Base-by-base conservation (phyloP, 805 yeast genomes). In the Barnettozyma californica region DNA sequence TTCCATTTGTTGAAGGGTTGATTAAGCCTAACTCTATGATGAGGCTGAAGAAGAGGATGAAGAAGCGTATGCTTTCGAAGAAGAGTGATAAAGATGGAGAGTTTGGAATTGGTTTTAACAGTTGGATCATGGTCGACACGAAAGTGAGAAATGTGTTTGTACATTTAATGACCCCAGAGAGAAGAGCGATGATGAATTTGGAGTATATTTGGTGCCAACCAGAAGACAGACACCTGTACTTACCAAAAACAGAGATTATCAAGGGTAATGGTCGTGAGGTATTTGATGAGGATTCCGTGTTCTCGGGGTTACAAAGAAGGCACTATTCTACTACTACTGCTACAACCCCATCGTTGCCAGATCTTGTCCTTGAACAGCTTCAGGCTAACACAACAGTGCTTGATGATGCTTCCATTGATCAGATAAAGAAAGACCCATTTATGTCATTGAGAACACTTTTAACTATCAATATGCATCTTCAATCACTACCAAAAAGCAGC, bases 41-140 rank as follows among this genome's bases (percentile, higher is more conserved):
- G 41, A 74, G 73, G 49, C 70, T 71, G 48, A 75, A 71, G 49
- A 75, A 78, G 46, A 67, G 87, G 50, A 61, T 81, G 50, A 73
- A 72, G 36, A 76, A 75, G 62, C 66, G 61, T 39, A 81, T 83
- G 35, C 69, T 79, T 47, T 81, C 77, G n/a, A 72, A 71, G 14
- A 75, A 76, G 14, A 70, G 75, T 45, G 74, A 81, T 0, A 71
- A 74, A 1, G 78, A 78, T 54, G 76, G 76, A 49, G 80, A 76
- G 47, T 82, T 77, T 57, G 85, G 87, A 14, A 53, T 67, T 5
- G 62, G 58, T 19, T 72, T 81, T 5, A 89, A 88, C 56, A 77
- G 87, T 23, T 91, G 98, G 98, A 80, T 87, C 20, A 80, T 87
- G 77, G 70, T 90, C 43, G 89, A 88, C 57, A 76, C 88, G 43